Base-by-base conservation (phyloP, 371 early-diverging fungal genomes). In the Smittium culicis region DNA sequence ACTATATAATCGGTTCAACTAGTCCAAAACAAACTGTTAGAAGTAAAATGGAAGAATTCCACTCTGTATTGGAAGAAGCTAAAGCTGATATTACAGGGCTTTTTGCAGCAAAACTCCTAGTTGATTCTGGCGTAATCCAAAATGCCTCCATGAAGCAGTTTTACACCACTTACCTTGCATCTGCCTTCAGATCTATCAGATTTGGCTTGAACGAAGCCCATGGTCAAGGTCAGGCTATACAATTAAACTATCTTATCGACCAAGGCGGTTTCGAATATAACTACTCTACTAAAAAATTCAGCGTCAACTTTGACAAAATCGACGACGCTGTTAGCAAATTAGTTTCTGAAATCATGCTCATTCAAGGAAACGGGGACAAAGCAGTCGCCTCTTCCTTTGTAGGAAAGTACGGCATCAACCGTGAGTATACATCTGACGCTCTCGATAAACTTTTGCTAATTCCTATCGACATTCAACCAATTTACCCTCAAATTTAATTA, bases 11-110 rank as follows among this genome's bases (percentile, higher is more conserved):
- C 11, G n/a, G n/a, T n/a, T n/a, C n/a, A n/a, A 71, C 74, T 0
- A 80, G 79, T 8, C 66, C 73, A 61, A 68, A 66, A 5, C 80
- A 80, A 55, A 86, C 88, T 17, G 87, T 90, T 35, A 86, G 89
- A 30, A 79, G 85, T 35, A 81, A 80, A 5, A 72, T 90, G 32
- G 82, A 86, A 69, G 90, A 90, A 68, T 76, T 81, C 66, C 85
- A 89, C 68, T 85, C 87, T 66, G 82, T 88, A 2, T 80, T 90
- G 67, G 90, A 90, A 71, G 90, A 90, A 71, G 88, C 90, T 33
- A 90, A 90, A 75, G 90, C 90, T 32, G 88, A 90, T 66, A 90
- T 90, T 70, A 80, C 86, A 25, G 90, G 85, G 1, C 73, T 90
- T 34, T 89, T 87, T 70, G 89, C 88, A 17, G 86, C 88, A n/a